phyloP scores from a whole-genome alignment of 352 stramenopile genomes.

The Pythium brassicae region DNA sequence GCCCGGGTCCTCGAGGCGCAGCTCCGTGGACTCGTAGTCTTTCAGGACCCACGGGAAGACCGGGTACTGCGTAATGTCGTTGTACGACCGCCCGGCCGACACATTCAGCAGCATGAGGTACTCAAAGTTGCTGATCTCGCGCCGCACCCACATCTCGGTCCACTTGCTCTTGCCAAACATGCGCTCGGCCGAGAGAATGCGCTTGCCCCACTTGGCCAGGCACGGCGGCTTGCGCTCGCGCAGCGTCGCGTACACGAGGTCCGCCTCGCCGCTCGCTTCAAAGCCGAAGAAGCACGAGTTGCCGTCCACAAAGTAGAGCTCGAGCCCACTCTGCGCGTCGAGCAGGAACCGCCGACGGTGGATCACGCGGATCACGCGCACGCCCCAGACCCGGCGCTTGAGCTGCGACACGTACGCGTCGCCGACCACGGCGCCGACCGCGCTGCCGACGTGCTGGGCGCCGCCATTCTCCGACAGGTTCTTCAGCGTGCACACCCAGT shows the following conservation, averaged over 20 bases:
- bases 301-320: conserved; percentile 85
- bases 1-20: conserved; percentile 80
- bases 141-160: conserved; percentile 81
- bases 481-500: conserved; percentile 65
- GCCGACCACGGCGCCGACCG: conserved; percentile 28
- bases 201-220: conserved; percentile 72
- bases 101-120: conserved; percentile 90
- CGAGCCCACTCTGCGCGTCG: conserved; percentile 63
- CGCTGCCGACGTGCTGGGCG: too few species aligned
- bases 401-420: conserved; percentile 65
- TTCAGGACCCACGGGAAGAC: conserved; percentile 97
- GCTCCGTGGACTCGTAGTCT: conserved; percentile 80
- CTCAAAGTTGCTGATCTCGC: conserved; percentile 94
- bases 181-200: conserved; percentile 58
- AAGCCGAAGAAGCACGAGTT: conserved; percentile 77
- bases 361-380: conserved; percentile 78
- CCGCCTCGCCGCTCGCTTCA: conserved; percentile 54
- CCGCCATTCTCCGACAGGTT: conserved; percentile 37
- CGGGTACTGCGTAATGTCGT: conserved; percentile 94
- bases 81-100: conserved; percentile 75
- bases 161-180: conserved; percentile 82
- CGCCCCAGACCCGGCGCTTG: conserved; percentile 69
- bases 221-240: conserved; percentile 80
- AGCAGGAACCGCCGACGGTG: conserved; percentile 73
- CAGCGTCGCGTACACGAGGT: conserved; percentile 75